These are phyloP conservation scores for Morella rubra DNA, from an alignment of 306 rosid species.

Conservation along the genomic window DNA sequence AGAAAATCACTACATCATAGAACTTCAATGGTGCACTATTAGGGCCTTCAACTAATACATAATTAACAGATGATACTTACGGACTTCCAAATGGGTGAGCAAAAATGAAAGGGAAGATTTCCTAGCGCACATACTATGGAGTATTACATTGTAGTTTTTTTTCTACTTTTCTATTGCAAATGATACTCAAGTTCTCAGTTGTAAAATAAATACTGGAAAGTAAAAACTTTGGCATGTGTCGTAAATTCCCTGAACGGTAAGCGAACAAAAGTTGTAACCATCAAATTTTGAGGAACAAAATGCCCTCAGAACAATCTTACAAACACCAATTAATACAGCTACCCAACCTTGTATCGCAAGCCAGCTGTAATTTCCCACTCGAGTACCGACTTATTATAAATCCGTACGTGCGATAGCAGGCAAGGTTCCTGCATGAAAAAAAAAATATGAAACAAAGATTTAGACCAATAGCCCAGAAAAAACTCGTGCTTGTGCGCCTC, in stretches of 20 bases:
- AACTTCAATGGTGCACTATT: background rate
- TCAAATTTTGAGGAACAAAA: background rate
- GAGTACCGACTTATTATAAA: constrained; percentile 89
- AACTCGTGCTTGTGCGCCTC: background rate
- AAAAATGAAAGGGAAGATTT: background rate
- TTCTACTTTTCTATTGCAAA: background rate
- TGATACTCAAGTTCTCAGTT: background rate
- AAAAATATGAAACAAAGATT: background rate
- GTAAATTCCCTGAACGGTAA: background rate
- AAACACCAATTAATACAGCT: constrained; percentile 14
- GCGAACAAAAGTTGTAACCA: background rate
- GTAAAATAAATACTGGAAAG: background rate
- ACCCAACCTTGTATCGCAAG: constrained; percentile 83
- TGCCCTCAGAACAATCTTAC: background rate
- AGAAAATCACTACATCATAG: constrained; percentile 15
- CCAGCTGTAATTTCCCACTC: constrained; percentile 98
- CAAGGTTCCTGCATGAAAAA: constrained; percentile 68
- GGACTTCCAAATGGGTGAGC: background rate
- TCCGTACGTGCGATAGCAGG: constrained; percentile 78
- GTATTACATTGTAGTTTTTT: background rate
- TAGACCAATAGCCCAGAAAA: no score
- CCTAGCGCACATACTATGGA: background rate
- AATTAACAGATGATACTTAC: background rate
- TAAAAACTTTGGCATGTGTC: background rate
- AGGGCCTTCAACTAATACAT: background rate